Evolutionary conservation across 2,329 filamentous ascomycete genomes (phyloP), one percentile per base, ranked within the genome.

Genomic region (Talaromyces funiculosus): DNA sequence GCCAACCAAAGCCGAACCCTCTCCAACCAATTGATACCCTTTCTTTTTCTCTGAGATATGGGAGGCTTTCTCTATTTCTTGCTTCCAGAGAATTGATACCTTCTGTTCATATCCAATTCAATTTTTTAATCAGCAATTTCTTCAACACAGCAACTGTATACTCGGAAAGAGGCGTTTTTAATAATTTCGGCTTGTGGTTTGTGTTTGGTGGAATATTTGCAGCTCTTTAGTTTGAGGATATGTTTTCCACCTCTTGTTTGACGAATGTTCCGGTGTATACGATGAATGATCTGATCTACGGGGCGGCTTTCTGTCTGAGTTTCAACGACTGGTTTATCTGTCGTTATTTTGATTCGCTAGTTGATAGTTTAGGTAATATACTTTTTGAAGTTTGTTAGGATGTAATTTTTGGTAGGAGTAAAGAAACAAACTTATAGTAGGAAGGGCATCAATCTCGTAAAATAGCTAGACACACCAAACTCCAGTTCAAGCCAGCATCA

Each of bases 261-360:
- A 51, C 47, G 47, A 51, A 14, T 35, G 10, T 51, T 14, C 16
- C 18, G n/a, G 18, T 56, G 37, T 57, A 57, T 45, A 45, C 29
- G 42, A 57, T 37, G 40, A 33, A 57, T 26, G 54, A 57, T 35
- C 16, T 35, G 10, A 31, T 40, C 10, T 38, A n/a, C n/a, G 31
- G 24, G 54, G 40, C 24, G 54, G 54, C 40, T 57, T n/a, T 57
- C 18, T 49, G 47, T 33, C n/a, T 51, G 43, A 26, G 4, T 51
- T 51, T 51, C n/a, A 51, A 31, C 26, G 45, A 31, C 26, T 24
- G 24, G 3, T 22, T 45, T 33, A 12, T 14, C 12, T 18, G 2
- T 10, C n/a, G 26, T 51, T 51, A 5, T 51, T n/a, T 51, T 29
- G 18, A 20, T 51, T 51, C 47, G 16, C 20, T 14, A 22, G 47